phyloP scores from a whole-genome alignment of 1,284 basidiomycete genomes.

The Ceratorhiza oryzae-sativae region DNA sequence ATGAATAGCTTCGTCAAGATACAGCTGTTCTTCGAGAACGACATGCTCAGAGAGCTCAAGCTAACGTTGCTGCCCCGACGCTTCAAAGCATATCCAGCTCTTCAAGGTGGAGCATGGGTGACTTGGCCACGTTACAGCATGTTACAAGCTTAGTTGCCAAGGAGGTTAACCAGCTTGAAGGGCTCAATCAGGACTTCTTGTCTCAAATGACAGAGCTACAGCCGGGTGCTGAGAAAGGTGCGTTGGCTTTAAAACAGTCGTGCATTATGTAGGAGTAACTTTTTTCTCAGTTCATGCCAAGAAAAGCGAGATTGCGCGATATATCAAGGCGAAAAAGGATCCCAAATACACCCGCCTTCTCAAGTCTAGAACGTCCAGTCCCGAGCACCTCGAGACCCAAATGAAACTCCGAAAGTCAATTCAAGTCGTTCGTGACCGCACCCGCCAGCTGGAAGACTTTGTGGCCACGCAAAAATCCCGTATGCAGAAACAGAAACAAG shows the following conservation, averaged over 20 bases:
- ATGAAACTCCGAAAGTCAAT: constrained; percentile 73
- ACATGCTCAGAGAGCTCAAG: constrained; percentile 1
- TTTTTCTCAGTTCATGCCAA: constrained; percentile 65
- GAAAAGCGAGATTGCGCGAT: constrained; percentile 76
- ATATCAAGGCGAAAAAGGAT: constrained; percentile 76
- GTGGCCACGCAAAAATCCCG: constrained; percentile 73
- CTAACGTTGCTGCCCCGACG: background rate
- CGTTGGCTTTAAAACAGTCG: constrained; percentile 39
- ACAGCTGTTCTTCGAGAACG: background rate
- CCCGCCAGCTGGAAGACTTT: constrained; percentile 79
- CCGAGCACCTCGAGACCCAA: constrained; percentile 87
- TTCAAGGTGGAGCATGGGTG: constrained; percentile 62
- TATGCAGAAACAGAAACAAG: constrained; percentile 67
- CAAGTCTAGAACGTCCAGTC: constrained; percentile 80
- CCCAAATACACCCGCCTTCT: constrained; percentile 82
- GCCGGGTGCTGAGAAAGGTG: constrained; percentile 62
- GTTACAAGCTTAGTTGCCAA: constrained; percentile 63
- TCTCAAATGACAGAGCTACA: constrained; percentile 56
- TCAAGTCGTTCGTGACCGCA: constrained; percentile 67
- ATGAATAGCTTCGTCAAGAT: constrained; percentile 13
- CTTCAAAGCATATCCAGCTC: constrained; percentile 36
- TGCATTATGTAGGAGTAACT: background rate
- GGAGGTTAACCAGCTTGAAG: constrained; percentile 54
- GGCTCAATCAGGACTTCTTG: constrained; percentile 62
- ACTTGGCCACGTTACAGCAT: constrained; percentile 59